Evolutionary conservation across 148 eudicot genomes (phyloP), one percentile per base, ranked within the genome.

Genomic region (Rhododendron simsii): DNA sequence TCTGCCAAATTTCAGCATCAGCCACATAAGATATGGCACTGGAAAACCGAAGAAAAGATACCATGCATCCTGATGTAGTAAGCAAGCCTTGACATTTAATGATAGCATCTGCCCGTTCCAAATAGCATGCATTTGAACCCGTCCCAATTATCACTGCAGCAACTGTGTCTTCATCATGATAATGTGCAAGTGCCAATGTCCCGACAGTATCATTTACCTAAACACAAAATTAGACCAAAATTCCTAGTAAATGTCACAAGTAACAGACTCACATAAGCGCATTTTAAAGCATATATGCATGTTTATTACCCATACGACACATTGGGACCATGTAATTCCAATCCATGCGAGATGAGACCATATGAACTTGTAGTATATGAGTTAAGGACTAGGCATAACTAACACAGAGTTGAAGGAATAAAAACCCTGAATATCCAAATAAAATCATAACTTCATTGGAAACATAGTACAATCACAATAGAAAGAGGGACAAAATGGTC

Each of bases 151-250:
- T 91, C 88, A 96, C 98, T 26, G 98, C 94, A 89, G 91, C 98
- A 86, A 96, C 96, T 61, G 99, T 95, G 91, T 96, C 99, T 91
- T 94, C 91, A n/a, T 96, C 99, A 84, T 94, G 82, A 89, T 94
- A 95, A 89, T 95, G 98, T 74, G 98, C 96, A 82, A 96, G 91
- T 44, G 99, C 98, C 89, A 96, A 92, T 13, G 99, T 95, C 80
- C 99, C 99, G 84, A 96, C 99, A 65, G 93, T 90, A 87, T 95
- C 98, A 91, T 95, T 96, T 82, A 94, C 91, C 98, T 95, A 93
- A 78, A 41, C 45, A 67, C 8, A 75, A 21, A 78, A 50, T 28
- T 21, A 75, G n/a, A 48, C 41, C 37, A 3, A n/a, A 15, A 67
- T 5, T 20, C 21, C 26, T 81, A 7, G 20, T 71, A n/a, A n/a